These are phyloP conservation scores for Cytospora piceae DNA, from an alignment of 2,329 filamentous ascomycete species.

Conservation along the genomic window DNA sequence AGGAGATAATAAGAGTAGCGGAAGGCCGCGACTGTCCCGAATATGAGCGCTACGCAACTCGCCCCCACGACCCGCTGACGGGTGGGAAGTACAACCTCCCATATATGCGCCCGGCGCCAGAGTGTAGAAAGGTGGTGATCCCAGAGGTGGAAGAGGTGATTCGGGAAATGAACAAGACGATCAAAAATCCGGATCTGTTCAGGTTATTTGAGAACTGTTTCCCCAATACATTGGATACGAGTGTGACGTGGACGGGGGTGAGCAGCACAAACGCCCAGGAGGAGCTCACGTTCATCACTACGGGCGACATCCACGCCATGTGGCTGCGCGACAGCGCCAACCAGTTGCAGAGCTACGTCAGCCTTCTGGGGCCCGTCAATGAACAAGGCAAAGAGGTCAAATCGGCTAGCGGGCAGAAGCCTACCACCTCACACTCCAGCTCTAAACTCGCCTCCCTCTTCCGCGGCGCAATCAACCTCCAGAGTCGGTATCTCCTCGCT, in stretches of 20 bases:
- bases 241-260: conserved; percentile 67
- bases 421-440: not conserved
- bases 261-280: conserved; percentile 52
- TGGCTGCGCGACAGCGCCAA: conserved; percentile 79
- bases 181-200: conserved; percentile 61
- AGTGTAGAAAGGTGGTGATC: conserved; percentile 75
- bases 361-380: conserved; percentile 50
- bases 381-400: conserved; percentile 1
- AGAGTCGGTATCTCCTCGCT: conserved; percentile 63
- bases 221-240: conserved; percentile 74
- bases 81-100: conserved; percentile 39
- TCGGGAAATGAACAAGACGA: conserved; percentile 37
- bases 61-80: conserved; percentile 39
- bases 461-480: conserved; percentile 67
- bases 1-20: conserved; percentile 18
- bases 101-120: conserved; percentile 58
- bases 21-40: conserved; percentile 35
- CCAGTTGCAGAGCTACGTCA: conserved; percentile 66
- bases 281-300: conserved; percentile 71
- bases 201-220: conserved; percentile 77
- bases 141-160: conserved; percentile 73
- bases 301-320: conserved; percentile 78
- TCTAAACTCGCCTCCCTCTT: conserved; percentile 63
- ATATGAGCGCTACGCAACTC: conserved; percentile 38
- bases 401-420: not conserved